Conservation (phyloP, 2,329 filamentous ascomycete species). For the Hymenoscyphus fraxineus region DNA sequence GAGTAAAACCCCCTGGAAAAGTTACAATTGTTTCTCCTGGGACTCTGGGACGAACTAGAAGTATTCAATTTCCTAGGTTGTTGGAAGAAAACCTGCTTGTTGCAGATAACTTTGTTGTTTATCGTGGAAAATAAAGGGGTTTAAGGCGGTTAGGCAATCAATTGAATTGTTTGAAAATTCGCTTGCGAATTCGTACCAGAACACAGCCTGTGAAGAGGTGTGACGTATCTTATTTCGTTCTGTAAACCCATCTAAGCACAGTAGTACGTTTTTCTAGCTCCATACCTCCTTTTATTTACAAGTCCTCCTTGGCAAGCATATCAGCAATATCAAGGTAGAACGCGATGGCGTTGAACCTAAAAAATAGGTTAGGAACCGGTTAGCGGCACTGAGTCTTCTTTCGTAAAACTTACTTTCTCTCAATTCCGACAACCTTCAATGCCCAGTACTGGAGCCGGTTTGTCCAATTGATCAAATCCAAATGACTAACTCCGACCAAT, state of each 20-base stretch:
- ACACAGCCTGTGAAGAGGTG: too few species aligned
- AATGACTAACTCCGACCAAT: slow-evolving; percentile 56
- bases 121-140: too few species aligned
- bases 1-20: too few species aligned
- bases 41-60: too few species aligned
- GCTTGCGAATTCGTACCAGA: too few species aligned
- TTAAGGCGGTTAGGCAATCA: neutral
- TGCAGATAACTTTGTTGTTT: neutral
- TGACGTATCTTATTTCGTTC: too few species aligned
- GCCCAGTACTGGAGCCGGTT: slow-evolving; percentile 55
- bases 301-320: slow-evolving; percentile 67
- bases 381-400: neutral
- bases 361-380: slow-evolving; percentile 12
- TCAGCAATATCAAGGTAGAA: slow-evolving; percentile 65
- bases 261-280: too few species aligned
- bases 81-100: neutral
- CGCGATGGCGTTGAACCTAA: slow-evolving; percentile 62
- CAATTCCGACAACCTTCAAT: slow-evolving; percentile 49
- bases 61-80: too few species aligned
- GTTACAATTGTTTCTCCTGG: too few species aligned
- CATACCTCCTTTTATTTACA: slow-evolving; percentile 16
- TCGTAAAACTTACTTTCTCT: slow-evolving; percentile 44
- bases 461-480: slow-evolving; percentile 66
- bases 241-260: too few species aligned
- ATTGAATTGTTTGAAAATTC: neutral